These are phyloP conservation scores for Cytidiella melzeri DNA, from an alignment of 768 basidiomycete species.

Conservation along the genomic window DNA sequence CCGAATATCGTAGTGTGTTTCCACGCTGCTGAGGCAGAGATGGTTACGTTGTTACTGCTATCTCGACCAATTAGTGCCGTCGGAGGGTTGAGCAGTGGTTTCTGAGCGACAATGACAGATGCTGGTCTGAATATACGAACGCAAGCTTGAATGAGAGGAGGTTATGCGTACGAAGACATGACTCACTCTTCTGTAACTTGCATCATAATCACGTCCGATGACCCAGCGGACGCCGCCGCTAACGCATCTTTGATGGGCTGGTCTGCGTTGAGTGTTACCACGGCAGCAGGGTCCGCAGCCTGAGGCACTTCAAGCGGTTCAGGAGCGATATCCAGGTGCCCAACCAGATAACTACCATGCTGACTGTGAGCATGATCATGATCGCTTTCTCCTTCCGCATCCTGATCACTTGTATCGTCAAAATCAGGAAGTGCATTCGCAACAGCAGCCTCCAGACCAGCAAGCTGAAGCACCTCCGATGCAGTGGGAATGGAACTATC, in stretches of 20 bases:
- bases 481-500: constrained; percentile 13
- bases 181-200: neutral
- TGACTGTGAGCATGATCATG: constrained; percentile 15
- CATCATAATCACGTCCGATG: neutral
- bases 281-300: neutral
- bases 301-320: neutral
- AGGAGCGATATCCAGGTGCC: constrained; percentile 7
- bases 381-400: constrained; percentile 15
- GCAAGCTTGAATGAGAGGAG: too few relatives aligned
- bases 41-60: neutral
- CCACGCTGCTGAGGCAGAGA: constrained; percentile 28
- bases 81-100: constrained; percentile 5
- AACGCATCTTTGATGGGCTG: neutral
- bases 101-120: neutral
- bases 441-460: constrained; percentile 36
- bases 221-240: neutral
- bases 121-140: neutral
- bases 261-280: neutral
- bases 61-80: neutral
- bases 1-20: constrained; percentile 61
- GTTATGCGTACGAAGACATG: too few relatives aligned
- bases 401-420: constrained; percentile 36
- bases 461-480: constrained; percentile 43
- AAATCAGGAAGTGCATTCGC: constrained; percentile 47
- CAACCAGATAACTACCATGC: constrained; percentile 4